These are phyloP conservation scores for Trametes cingulata DNA, from an alignment of 768 basidiomycete genomes.

Conservation along the genomic window DNA sequence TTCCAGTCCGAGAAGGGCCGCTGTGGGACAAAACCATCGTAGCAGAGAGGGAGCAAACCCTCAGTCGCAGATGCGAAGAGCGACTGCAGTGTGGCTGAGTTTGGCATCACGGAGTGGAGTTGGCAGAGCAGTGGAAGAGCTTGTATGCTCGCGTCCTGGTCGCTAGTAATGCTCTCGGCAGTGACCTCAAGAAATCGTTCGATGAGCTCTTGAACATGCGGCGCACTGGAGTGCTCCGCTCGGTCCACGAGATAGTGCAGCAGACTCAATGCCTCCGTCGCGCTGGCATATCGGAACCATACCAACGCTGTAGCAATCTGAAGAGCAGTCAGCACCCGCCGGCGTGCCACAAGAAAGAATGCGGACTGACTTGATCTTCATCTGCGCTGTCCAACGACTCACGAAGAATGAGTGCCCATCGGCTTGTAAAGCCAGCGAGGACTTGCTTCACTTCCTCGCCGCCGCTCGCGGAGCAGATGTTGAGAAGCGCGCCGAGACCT, in stretches of 20 bases:
- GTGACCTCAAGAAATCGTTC: constrained; percentile 36
- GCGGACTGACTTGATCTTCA: constrained; percentile 9
- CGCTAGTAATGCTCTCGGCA: background rate
- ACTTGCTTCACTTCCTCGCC: background rate
- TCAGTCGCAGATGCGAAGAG: constrained; percentile 47
- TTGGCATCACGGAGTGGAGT: constrained; percentile 29
- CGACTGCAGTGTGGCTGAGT: constrained; percentile 45
- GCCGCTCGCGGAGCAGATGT: background rate
- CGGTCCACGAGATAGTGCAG: constrained; percentile 41
- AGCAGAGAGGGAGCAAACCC: constrained; percentile 34
- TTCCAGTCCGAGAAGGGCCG: constrained; percentile 6
- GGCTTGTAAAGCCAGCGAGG: background rate
- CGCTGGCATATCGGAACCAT: constrained; percentile 61
- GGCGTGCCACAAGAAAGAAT: too few species aligned
- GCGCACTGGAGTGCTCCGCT: constrained; percentile 14
- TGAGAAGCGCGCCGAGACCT: constrained; percentile 3
- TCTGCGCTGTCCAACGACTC: constrained; percentile 1
- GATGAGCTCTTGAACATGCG: constrained; percentile 29
- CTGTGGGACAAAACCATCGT: constrained; percentile 28
- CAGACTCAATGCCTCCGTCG: constrained; percentile 42
- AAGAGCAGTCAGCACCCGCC: too few species aligned
- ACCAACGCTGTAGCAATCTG: constrained; percentile 28
- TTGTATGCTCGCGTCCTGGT: constrained; percentile 22
- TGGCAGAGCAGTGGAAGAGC: constrained; percentile 32
- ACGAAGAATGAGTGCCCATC: constrained; percentile 3